Conservation (phyloP, 495 filamentous ascomycete genomes). For the Talaromyces wortmannii region DNA sequence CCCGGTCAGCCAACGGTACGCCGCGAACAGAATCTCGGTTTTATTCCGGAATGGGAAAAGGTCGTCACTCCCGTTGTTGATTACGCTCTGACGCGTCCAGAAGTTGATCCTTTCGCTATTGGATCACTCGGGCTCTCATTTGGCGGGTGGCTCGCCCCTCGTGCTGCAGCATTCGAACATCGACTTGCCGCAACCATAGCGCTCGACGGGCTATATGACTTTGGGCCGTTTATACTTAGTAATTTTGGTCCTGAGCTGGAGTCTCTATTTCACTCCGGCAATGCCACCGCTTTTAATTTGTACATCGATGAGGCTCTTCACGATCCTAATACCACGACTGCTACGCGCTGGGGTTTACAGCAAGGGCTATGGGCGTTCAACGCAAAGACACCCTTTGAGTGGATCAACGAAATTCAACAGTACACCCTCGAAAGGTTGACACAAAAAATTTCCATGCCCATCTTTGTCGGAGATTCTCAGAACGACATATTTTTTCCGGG, state of each 20-base stretch:
- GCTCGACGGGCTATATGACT: constrained; percentile 29
- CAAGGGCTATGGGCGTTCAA: constrained; percentile 37
- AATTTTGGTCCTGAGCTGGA: background rate
- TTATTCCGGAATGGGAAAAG: constrained; percentile 42
- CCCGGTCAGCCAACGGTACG: constrained; percentile 40
- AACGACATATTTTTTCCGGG: constrained; percentile 27
- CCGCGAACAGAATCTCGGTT: constrained; percentile 35
- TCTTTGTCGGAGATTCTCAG: constrained; percentile 25
- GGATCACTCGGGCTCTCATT: constrained; percentile 28
- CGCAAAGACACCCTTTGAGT: constrained; percentile 19
- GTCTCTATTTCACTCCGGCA: background rate
- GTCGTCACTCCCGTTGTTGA: constrained; percentile 39
- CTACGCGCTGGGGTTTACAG: constrained; percentile 21
- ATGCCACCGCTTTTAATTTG: background rate
- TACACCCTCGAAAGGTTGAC: constrained; percentile 19
- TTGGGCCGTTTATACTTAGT: constrained; percentile 1
- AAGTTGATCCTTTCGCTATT: constrained; percentile 18
- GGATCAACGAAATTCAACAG: constrained; percentile 8
- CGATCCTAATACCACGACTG: background rate
- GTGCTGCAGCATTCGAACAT: constrained; percentile 36
- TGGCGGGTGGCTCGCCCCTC: constrained; percentile 27
- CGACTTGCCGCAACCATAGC: constrained; percentile 30
- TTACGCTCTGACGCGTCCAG: constrained; percentile 18
- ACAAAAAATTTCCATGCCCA: constrained; percentile 20
- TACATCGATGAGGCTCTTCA: background rate